Evolutionary conservation across 192 early-diverging fungal genomes (phyloP), one percentile per base, ranked within the genome.

Genomic region (Podila verticillata): DNA sequence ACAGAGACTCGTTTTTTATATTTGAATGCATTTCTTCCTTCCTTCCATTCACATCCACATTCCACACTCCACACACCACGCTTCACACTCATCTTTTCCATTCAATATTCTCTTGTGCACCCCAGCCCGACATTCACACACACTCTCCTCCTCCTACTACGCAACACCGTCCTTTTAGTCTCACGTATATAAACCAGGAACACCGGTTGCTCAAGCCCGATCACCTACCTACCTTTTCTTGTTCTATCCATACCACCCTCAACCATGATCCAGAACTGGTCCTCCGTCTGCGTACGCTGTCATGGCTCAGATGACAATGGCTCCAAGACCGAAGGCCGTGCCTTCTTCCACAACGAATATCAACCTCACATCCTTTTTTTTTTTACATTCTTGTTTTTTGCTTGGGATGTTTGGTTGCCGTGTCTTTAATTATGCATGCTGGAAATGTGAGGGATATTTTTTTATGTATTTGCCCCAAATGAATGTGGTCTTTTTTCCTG

Each of bases 301-400:
- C 77, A 80, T 59, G 77, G 77, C 15, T 70, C 77, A 5, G 77
- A 80, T 56, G 70, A 72, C 10, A 65, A 47, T 51, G 77, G 77
- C 61, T 48, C 69, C 35, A 80, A 80, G 70, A 80, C 77, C 22
- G 77, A 80, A 26, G 77, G 77, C 77, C 26, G 77, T 7, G 77
- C 77, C 61, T 80, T 80, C 61, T 80, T 80, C 35, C 77, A 80
- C 48, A 80, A 80, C 68, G 77, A 80, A 80, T 80, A 80, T 80
- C 77, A 72, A 80, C 66, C 17, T 63, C 34, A 31, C 20, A 24
- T 32, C 58, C 24, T 60, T 60, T n/a, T n/a, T n/a, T n/a, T n/a
- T 31, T 60, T 32, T 31, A 57, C 19, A 60, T 60, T 32, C 19
- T 24, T 3, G 12, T 60, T 22, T 60, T 12, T 31, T 60, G 12